phyloP scores from a whole-genome alignment of 495 filamentous ascomycete species.

The Ramalina intermedia region DNA sequence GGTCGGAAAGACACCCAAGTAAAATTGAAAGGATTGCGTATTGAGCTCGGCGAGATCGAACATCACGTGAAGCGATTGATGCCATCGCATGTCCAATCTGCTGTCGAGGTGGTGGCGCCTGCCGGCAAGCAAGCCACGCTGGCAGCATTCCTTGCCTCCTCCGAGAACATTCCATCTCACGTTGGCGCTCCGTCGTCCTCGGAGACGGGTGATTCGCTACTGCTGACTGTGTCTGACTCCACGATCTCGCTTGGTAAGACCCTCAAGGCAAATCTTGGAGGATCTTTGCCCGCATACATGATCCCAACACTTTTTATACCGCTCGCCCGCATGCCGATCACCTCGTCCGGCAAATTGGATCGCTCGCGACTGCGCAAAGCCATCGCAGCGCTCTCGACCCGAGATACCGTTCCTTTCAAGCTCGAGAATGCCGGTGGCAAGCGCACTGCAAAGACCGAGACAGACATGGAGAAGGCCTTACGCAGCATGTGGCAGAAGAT shows the following conservation, averaged over 20 bases:
- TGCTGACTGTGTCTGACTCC: constrained; percentile 3
- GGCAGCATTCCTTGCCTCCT: constrained; percentile 22
- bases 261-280: constrained; percentile 8
- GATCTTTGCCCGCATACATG: constrained; percentile 18
- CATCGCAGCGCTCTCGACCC: constrained; percentile 4
- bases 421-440: constrained; percentile 1
- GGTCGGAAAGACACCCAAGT: constrained; percentile 41
- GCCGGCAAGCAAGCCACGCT: constrained; percentile 24
- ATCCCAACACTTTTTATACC: constrained; percentile 16
- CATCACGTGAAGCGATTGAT: constrained; percentile 17
- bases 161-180: not conserved
- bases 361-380: constrained; percentile 1
- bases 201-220: not conserved
- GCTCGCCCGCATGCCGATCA: constrained; percentile 15
- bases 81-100: constrained; percentile 22
- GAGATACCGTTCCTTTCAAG: constrained; percentile 4
- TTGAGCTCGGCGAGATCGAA: constrained; percentile 30
- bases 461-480: constrained; percentile 17
- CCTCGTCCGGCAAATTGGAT: constrained; percentile 16
- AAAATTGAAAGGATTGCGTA: constrained; percentile 30
- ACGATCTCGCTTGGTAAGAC: constrained; percentile 2
- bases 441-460: constrained; percentile 1
- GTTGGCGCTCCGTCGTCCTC: not conserved
- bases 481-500: constrained; percentile 20
- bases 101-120: constrained; percentile 33